phyloP scores from a whole-genome alignment of 2,329 filamentous ascomycete genomes.

The Neonectria sp. region DNA sequence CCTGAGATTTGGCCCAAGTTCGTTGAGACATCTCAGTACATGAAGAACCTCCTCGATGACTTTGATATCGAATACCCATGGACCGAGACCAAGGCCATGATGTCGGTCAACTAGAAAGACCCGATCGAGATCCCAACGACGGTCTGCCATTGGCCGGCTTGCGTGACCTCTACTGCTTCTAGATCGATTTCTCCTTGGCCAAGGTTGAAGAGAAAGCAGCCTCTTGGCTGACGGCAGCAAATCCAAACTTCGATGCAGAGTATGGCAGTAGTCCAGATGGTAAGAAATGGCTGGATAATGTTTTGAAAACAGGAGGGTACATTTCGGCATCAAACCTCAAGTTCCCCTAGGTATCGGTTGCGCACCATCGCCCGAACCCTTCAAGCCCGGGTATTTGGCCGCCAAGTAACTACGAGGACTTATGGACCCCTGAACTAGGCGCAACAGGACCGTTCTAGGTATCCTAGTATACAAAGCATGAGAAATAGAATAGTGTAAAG shows the following conservation, averaged over 20 bases:
- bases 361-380: no score
- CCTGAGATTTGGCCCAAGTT: slow-evolving; percentile 10
- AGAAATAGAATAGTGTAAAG: no score
- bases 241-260: background rate
- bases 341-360: background rate
- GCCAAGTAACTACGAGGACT: no score
- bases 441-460: no score
- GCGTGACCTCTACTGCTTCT: slow-evolving; percentile 18
- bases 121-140: background rate
- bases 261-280: background rate
- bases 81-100: background rate
- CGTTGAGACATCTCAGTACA: slow-evolving; percentile 3
- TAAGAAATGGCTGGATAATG: slow-evolving; percentile 13
- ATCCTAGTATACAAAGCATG: no score
- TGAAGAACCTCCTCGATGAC: background rate
- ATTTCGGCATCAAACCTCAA: slow-evolving; percentile 9
- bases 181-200: background rate
- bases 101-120: background rate
- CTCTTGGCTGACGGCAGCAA: slow-evolving; percentile 1
- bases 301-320: background rate
- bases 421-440: no score
- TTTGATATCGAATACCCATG: slow-evolving; percentile 4
- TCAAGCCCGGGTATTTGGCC: no score
- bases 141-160: background rate
- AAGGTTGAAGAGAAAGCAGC: background rate